These are phyloP conservation scores for Tetradesmus obliquus DNA, from an alignment of 139 green algal species.

Conservation along the genomic window DNA sequence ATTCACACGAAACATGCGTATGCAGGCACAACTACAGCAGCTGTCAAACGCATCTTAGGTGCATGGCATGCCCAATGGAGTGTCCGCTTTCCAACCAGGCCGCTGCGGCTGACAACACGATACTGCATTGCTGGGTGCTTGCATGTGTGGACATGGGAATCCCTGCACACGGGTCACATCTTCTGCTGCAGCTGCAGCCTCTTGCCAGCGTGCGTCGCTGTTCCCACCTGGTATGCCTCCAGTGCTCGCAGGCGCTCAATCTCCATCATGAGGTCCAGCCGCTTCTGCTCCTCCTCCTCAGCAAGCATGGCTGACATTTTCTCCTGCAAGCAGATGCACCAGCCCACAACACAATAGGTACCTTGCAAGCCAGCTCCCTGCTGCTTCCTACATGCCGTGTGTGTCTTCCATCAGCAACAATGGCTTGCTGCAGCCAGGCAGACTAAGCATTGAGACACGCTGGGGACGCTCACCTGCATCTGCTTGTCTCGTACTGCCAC, in stretches of 20 bases:
- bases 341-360: neutral
- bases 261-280: conserved; percentile 89
- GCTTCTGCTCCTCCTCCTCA: conserved; percentile 68
- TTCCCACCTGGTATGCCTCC: conserved; percentile 45
- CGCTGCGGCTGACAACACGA: too few relatives aligned
- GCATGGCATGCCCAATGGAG: too few relatives aligned
- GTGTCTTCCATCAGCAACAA: neutral
- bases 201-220: neutral
- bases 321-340: conserved; percentile 63
- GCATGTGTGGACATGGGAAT: neutral
- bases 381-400: neutral
- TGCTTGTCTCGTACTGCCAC: conserved; percentile 87
- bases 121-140: neutral
- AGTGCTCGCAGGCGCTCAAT: conserved; percentile 74
- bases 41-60: neutral
- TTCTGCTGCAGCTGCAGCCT: neutral
- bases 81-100: too few relatives aligned
- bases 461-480: conserved; percentile 53
- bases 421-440: neutral
- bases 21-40: neutral
- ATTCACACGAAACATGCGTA: neutral
- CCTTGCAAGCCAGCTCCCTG: neutral
- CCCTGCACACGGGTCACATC: neutral
- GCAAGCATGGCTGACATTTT: conserved; percentile 80
- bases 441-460: too few relatives aligned